Conservation (phyloP, 2,329 filamentous ascomycete species). For the Epichloe scottii region DNA sequence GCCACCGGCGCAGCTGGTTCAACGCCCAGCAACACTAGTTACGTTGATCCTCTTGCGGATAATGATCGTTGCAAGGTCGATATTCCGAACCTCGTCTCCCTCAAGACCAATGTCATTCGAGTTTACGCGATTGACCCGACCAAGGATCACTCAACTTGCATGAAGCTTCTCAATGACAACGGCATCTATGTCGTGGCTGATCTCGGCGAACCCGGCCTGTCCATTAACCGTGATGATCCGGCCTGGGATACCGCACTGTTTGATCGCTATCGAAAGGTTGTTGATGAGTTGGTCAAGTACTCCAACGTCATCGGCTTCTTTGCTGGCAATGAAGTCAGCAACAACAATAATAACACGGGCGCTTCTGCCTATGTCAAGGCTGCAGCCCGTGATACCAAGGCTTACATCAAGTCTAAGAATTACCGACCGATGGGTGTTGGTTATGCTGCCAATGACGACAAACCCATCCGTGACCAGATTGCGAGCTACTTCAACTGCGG, state of each 20-base stretch:
- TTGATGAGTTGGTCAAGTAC: constrained; percentile 74
- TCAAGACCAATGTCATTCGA: constrained; percentile 86
- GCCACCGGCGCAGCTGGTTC: constrained; percentile 48
- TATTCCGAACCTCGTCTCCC: constrained; percentile 63
- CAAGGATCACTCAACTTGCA: constrained; percentile 68
- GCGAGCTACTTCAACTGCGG: constrained; percentile 95
- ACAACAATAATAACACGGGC: constrained; percentile 74
- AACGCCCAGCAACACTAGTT: constrained; percentile 38
- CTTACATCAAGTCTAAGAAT: constrained; percentile 75
- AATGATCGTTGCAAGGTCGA: constrained; percentile 64
- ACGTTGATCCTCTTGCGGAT: constrained; percentile 75
- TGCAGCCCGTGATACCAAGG: constrained; percentile 89
- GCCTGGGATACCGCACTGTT: constrained; percentile 70
- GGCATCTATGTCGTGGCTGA: constrained; percentile 96
- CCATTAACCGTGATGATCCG: constrained; percentile 74
- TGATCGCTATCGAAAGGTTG: constrained; percentile 67
- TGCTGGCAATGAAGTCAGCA: constrained; percentile 94
- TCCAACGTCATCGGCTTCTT: constrained; percentile 95
- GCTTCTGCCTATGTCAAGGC: constrained; percentile 96
- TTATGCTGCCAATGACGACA: constrained; percentile 92
- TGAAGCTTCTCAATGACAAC: constrained; percentile 67
- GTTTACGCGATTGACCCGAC: constrained; percentile 85
- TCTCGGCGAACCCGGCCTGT: constrained; percentile 65
- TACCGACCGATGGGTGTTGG: constrained; percentile 74
- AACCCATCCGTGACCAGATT: constrained; percentile 66